Evolutionary conservation across 148 eudicot genomes (phyloP).

Genomic region (Cornus florida): DNA sequence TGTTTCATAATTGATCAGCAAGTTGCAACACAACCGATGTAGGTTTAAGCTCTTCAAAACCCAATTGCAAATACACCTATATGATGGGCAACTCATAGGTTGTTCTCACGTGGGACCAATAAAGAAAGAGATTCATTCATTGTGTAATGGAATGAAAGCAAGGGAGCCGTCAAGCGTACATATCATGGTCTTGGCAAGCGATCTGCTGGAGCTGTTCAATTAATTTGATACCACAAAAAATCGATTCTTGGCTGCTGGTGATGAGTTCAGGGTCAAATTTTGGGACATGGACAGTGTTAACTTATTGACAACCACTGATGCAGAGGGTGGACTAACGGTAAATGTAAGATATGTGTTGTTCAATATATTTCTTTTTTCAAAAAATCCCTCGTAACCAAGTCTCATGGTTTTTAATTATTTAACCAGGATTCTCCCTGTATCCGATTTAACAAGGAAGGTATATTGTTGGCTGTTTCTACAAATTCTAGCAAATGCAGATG

Average conservation of each 20-base stretch:
- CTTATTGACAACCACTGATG: slow-evolving; percentile 61
- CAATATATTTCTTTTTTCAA: background rate
- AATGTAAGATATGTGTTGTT: slow-evolving; percentile 7
- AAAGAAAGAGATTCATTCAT: slow-evolving; percentile 92
- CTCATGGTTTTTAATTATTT: slow-evolving; percentile 12
- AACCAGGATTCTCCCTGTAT: slow-evolving; percentile 82
- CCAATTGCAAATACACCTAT: too few relatives aligned
- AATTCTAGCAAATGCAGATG: slow-evolving; percentile 81
- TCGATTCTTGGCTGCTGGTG: slow-evolving; percentile 86
- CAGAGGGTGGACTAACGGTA: slow-evolving; percentile 94
- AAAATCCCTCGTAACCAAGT: slow-evolving; percentile 11
- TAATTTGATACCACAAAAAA: slow-evolving; percentile 92
- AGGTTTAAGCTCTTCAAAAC: too few relatives aligned
- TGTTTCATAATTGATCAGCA: too few relatives aligned
- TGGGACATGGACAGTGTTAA: slow-evolving; percentile 93
- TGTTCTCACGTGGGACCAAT: slow-evolving; percentile 93
- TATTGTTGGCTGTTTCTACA: slow-evolving; percentile 84
- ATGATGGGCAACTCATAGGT: slow-evolving; percentile 38
- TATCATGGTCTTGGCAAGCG: slow-evolving; percentile 81
- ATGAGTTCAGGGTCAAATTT: slow-evolving; percentile 67
- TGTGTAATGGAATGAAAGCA: slow-evolving; percentile 96
- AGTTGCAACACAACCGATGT: too few relatives aligned
- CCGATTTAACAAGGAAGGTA: slow-evolving; percentile 87
- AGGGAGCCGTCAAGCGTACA: slow-evolving; percentile 83
- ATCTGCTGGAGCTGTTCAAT: slow-evolving; percentile 71